phyloP scores from a whole-genome alignment of 148 eudicot genomes.

The Vaccinium corymbosum region DNA sequence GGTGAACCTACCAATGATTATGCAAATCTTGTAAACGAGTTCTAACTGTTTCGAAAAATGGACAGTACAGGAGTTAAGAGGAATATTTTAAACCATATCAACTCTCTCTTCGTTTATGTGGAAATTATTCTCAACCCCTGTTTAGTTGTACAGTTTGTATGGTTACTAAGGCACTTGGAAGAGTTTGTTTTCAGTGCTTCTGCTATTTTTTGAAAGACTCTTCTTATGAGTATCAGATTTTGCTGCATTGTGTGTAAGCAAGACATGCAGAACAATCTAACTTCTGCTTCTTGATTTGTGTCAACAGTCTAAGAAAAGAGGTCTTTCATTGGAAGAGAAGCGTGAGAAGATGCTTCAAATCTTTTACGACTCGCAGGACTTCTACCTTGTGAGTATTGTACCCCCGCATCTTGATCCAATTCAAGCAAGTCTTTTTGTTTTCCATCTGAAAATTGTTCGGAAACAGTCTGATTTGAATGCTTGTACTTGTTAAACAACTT shows the following conservation, averaged over 20 bases:
- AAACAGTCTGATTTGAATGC: background rate
- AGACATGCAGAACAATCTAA: background rate
- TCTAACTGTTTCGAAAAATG: background rate
- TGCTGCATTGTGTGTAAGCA: background rate
- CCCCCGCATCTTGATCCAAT: background rate
- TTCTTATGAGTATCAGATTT: background rate
- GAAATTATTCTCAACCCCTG: background rate
- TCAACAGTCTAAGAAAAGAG: constrained; percentile 88
- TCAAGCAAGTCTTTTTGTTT: background rate
- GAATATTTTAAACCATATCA: background rate
- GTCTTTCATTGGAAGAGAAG: constrained; percentile 93
- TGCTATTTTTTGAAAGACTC: background rate
- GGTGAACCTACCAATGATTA: background rate
- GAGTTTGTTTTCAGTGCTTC: background rate
- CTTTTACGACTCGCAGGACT: constrained; percentile 89
- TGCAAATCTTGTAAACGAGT: background rate
- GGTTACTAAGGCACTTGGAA: background rate
- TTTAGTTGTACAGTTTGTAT: background rate
- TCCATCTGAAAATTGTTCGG: background rate
- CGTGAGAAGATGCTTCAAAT: constrained; percentile 96
- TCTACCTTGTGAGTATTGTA: constrained; percentile 79
- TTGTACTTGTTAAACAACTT: background rate
- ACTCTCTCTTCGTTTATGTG: background rate
- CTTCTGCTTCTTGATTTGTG: constrained; percentile 11
- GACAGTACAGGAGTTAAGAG: background rate